phyloP scores from a whole-genome alignment of 2,329 filamentous ascomycete genomes.

The Penicillium occitanis region DNA sequence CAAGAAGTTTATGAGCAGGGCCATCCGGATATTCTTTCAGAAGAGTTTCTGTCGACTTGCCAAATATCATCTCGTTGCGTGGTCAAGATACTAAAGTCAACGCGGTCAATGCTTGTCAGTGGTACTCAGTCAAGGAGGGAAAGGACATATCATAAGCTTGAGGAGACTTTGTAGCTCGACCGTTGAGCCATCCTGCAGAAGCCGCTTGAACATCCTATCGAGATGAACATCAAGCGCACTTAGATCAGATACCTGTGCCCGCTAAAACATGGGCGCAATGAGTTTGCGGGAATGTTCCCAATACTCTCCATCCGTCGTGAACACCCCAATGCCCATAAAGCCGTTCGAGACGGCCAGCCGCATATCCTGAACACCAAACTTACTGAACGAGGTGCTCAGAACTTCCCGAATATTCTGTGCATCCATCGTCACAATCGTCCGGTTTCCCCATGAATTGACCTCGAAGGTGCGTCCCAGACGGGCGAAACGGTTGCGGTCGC shows the following conservation, averaged over 20 bases:
- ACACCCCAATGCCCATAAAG: slow-evolving; percentile 51
- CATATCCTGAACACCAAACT: slow-evolving; percentile 13
- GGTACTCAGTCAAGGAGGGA: background rate
- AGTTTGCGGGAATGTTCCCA: slow-evolving; percentile 52
- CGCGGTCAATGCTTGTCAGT: background rate
- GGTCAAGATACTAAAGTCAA: slow-evolving; percentile 1
- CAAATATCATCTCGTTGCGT: slow-evolving; percentile 12
- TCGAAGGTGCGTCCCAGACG: slow-evolving; percentile 11
- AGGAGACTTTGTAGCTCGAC: slow-evolving; percentile 11
- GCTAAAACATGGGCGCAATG: slow-evolving; percentile 2
- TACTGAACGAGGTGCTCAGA: slow-evolving; percentile 9
- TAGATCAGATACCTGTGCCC: background rate
- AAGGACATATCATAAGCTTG: slow-evolving; percentile 7
- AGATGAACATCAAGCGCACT: slow-evolving; percentile 10
- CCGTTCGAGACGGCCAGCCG: slow-evolving; percentile 26
- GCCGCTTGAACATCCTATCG: slow-evolving; percentile 6
- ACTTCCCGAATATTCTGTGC: slow-evolving; percentile 12
- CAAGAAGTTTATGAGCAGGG: slow-evolving; percentile 3
- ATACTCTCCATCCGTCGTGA: slow-evolving; percentile 69
- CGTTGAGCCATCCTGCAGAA: slow-evolving; percentile 10
- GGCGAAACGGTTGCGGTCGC: slow-evolving; percentile 4
- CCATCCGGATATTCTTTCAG: background rate
- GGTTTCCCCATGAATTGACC: slow-evolving; percentile 13
- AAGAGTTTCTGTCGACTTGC: slow-evolving; percentile 14
- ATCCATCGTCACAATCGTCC: slow-evolving; percentile 7